Percentiles rank a stretch among this genome's conserved stretches.
phyloP scores from a whole-genome alignment of 2,329 filamentous ascomycete species.

The Penicillium sp. region DNA sequence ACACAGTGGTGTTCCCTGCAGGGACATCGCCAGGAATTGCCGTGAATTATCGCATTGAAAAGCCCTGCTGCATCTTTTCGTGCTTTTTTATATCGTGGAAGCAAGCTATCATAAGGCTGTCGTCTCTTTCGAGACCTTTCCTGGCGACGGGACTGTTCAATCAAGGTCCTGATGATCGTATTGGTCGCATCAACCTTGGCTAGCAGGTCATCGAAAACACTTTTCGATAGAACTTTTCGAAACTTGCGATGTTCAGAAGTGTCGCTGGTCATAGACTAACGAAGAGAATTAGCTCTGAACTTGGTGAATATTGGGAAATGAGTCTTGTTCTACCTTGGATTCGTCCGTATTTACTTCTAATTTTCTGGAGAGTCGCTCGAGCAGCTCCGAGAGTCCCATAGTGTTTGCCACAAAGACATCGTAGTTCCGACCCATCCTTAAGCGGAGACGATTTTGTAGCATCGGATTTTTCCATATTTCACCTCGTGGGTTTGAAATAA shows the following conservation, averaged over 20 bases:
- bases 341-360: too few relatives aligned
- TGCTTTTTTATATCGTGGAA: not conserved
- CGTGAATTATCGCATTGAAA: not conserved
- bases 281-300: too few relatives aligned
- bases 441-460: too few relatives aligned
- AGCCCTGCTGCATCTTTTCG: not conserved
- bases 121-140: not conserved
- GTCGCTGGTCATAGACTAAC: too few relatives aligned
- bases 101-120: not conserved
- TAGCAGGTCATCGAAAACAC: constrained; percentile 20
- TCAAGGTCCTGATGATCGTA: constrained; percentile 13
- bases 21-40: not conserved
- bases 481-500: too few relatives aligned
- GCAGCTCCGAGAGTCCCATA: too few relatives aligned
- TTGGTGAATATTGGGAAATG: too few relatives aligned
- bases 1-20: not conserved
- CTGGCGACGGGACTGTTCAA: constrained; percentile 15
- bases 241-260: constrained; percentile 13
- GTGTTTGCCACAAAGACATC: too few relatives aligned
- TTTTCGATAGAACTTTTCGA: constrained; percentile 16
- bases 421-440: too few relatives aligned
- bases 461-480: too few relatives aligned
- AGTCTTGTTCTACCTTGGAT: too few relatives aligned
- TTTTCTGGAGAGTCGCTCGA: too few relatives aligned
- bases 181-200: constrained; percentile 13